phyloP scores from a whole-genome alignment of 176 grass and related monocot species.

The Calamus simplicifolius region DNA sequence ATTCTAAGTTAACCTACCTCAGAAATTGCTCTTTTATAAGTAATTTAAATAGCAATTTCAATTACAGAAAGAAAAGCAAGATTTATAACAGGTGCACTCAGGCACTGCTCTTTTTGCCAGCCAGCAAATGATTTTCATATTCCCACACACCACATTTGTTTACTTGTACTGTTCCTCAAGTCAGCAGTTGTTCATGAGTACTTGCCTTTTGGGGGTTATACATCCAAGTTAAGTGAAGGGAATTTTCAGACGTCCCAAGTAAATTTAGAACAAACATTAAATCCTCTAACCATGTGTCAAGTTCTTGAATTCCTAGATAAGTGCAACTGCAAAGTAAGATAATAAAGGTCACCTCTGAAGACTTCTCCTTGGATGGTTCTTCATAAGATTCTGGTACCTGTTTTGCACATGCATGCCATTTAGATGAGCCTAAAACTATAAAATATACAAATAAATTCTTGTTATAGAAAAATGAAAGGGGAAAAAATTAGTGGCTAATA shows the following conservation, averaged over 20 bases:
- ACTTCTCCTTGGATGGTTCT: constrained; percentile 1
- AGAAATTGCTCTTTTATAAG: too few species aligned
- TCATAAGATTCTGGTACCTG: constrained; percentile 11
- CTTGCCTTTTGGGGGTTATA: too few species aligned
- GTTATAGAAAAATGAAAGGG: not conserved
- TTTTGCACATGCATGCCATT: not conserved
- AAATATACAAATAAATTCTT: not conserved
- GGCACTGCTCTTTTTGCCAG: too few species aligned
- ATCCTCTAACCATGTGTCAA: not conserved
- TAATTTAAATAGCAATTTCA: too few species aligned
- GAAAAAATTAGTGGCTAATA: not conserved
- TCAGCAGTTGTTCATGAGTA: too few species aligned
- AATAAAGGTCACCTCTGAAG: constrained; percentile 2
- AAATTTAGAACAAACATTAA: constrained; percentile 6
- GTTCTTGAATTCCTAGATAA: not conserved
- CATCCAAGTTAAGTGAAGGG: too few species aligned
- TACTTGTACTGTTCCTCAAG: too few species aligned
- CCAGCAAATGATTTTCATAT: too few species aligned
- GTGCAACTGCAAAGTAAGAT: not conserved
- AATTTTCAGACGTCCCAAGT: constrained; percentile 32
- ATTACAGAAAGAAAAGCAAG: too few species aligned
- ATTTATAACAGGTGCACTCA: too few species aligned
- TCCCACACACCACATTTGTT: too few species aligned
- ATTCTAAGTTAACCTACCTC: too few species aligned
- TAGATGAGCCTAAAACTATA: not conserved